Evolutionary conservation across 176 grass and related monocot species (phyloP).

Genomic region (Phoenix dactylifera): DNA sequence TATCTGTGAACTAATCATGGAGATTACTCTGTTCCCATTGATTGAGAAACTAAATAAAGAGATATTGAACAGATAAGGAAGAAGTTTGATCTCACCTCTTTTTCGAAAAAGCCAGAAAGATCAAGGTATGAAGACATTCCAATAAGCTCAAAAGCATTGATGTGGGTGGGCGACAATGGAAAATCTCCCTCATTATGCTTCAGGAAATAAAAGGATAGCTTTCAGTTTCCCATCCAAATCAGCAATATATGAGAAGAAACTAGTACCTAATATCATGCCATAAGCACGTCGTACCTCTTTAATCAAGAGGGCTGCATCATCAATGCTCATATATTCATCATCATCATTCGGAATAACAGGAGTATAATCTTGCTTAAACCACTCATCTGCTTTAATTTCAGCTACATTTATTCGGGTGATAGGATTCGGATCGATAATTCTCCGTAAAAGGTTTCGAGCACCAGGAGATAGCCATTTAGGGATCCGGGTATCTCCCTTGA

Average conservation of each 20-base stretch:
- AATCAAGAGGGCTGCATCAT: constrained; percentile 18
- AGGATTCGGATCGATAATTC: constrained; percentile 72
- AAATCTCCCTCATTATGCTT: constrained; percentile 40
- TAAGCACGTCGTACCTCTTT: constrained; percentile 32
- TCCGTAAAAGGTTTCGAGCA: constrained; percentile 57
- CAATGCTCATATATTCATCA: constrained; percentile 34
- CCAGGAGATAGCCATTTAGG: constrained; percentile 79
- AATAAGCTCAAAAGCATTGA: constrained; percentile 95
- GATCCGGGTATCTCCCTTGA: constrained; percentile 57
- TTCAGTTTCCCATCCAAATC: background rate
- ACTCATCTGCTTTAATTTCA: constrained; percentile 60
- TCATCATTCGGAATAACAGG: constrained; percentile 45
- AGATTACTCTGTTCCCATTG: too few relatives aligned
- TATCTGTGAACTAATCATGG: too few relatives aligned
- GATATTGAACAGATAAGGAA: constrained; percentile 7
- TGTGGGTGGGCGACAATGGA: constrained; percentile 26
- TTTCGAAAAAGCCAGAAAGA: constrained; percentile 94
- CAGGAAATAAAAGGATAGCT: constrained; percentile 4
- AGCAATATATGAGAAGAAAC: constrained; percentile 8
- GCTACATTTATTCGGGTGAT: constrained; percentile 55
- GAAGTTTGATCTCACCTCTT: constrained; percentile 50
- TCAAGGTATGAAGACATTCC: constrained; percentile 95
- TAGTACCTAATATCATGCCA: background rate
- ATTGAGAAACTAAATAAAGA: too few relatives aligned
- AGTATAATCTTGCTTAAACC: constrained; percentile 80